Conservation (phyloP, 75 land plant genomes). For the Picea glauca region DNA sequence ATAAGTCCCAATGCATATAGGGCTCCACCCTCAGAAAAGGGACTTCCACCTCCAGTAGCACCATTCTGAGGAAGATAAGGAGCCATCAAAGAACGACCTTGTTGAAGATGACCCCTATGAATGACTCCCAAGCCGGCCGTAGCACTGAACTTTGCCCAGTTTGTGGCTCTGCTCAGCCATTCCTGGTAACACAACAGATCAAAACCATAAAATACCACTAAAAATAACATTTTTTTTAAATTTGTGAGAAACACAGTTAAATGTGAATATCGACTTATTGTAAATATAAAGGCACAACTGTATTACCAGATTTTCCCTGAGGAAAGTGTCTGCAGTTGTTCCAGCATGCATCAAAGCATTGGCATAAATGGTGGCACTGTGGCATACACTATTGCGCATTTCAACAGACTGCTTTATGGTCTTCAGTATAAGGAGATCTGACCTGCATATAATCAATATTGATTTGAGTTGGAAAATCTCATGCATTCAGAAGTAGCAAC, state of each 20-base stretch:
- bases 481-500: too few relatives aligned
- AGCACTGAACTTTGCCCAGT: slow-evolving; percentile 61
- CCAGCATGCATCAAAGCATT: slow-evolving; percentile 61
- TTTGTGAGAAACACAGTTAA: background rate
- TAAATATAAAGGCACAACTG: background rate
- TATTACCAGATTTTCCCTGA: slow-evolving; percentile 40
- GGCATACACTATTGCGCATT: slow-evolving; percentile 51
- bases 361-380: slow-evolving; percentile 52
- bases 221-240: background rate
- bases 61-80: slow-evolving; percentile 57
- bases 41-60: slow-evolving; percentile 46
- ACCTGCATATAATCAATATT: slow-evolving; percentile 17
- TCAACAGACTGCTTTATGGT: slow-evolving; percentile 54
- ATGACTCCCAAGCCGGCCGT: slow-evolving; percentile 56
- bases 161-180: slow-evolving; percentile 52
- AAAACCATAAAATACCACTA: background rate
- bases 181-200: slow-evolving; percentile 20
- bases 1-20: slow-evolving; percentile 51
- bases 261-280: background rate
- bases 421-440: slow-evolving; percentile 44
- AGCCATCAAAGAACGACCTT: slow-evolving; percentile 53
- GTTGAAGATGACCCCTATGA: slow-evolving; percentile 53
- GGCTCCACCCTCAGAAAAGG: slow-evolving; percentile 54
- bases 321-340: slow-evolving; percentile 52
- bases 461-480: too few relatives aligned